These are phyloP conservation scores for Hanseniaspora thailandica DNA, from an alignment of 805 yeast species.

Conservation along the genomic window DNA sequence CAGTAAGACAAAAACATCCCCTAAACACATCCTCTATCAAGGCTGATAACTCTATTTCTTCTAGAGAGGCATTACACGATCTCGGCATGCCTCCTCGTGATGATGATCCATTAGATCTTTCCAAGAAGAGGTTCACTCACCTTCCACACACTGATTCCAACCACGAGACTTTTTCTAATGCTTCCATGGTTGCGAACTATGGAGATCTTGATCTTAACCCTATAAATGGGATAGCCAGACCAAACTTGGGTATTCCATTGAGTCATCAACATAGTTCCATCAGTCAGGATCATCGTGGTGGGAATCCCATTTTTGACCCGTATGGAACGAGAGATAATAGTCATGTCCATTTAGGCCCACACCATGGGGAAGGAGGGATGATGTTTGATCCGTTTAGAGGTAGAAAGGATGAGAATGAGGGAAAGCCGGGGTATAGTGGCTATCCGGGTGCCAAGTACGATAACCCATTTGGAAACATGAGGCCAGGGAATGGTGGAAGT, in stretches of 20 bases:
- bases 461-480: constrained; percentile 26
- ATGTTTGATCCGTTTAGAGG: constrained; percentile 25
- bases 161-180: constrained; percentile 2
- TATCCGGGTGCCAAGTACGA: constrained; percentile 29
- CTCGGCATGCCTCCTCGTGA: constrained; percentile 13
- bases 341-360: neutral
- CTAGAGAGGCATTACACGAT: neutral
- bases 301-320: constrained; percentile 6
- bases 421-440: constrained; percentile 15
- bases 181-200: constrained; percentile 16
- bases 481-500: constrained; percentile 15
- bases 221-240: constrained; percentile 20
- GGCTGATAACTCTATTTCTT: neutral
- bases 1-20: neutral
- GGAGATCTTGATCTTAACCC: constrained; percentile 30
- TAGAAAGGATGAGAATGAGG: constrained; percentile 4
- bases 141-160: constrained; percentile 11
- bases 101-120: constrained; percentile 23
- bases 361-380: constrained; percentile 23
- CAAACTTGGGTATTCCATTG: constrained; percentile 7
- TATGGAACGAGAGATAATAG: constrained; percentile 7
- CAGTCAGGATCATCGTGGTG: no score
- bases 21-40: neutral
- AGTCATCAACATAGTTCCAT: neutral
- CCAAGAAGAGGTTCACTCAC: neutral